phyloP scores from a whole-genome alignment of 371 early-diverging fungal species.

The Mycotypha africana region DNA sequence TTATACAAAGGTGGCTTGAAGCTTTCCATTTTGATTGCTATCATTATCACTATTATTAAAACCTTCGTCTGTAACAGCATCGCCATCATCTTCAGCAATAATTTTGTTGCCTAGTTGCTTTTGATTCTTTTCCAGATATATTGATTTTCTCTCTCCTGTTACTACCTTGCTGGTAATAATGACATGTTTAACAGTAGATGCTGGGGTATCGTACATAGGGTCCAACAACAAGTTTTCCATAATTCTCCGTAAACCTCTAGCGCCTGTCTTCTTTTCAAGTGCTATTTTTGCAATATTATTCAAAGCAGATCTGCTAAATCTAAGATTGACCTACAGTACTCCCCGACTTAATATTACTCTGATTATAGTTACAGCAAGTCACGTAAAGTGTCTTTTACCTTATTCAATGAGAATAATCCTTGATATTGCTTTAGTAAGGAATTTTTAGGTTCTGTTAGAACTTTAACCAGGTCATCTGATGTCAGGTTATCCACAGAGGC shows the following conservation, averaged over 20 bases:
- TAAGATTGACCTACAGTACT: constrained; percentile 49
- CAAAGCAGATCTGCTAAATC: constrained; percentile 65
- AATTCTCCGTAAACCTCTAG: constrained; percentile 81
- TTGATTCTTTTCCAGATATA: constrained; percentile 61
- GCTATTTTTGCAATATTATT: constrained; percentile 67
- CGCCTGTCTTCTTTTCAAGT: constrained; percentile 80
- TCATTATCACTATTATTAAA: no score
- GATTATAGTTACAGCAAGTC: no score
- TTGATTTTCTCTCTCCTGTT: constrained; percentile 47
- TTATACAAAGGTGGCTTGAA: no score
- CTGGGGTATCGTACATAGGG: constrained; percentile 79
- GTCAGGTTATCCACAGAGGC: constrained; percentile 70
- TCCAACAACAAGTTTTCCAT: constrained; percentile 75
- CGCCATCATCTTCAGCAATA: constrained; percentile 33
- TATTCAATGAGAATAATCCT: constrained; percentile 63
- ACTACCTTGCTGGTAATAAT: constrained; percentile 67
- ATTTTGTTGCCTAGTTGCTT: constrained; percentile 26
- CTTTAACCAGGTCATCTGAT: constrained; percentile 65
- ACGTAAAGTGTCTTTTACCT: no score
- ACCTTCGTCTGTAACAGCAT: no score
- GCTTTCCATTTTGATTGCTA: no score
- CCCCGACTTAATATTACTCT: no score
- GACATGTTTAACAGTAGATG: constrained; percentile 62
- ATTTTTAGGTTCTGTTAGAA: constrained; percentile 81
- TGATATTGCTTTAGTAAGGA: constrained; percentile 80